These are phyloP conservation scores for Epichloe scottii DNA, from an alignment of 2,329 filamentous ascomycete species.

Conservation along the genomic window DNA sequence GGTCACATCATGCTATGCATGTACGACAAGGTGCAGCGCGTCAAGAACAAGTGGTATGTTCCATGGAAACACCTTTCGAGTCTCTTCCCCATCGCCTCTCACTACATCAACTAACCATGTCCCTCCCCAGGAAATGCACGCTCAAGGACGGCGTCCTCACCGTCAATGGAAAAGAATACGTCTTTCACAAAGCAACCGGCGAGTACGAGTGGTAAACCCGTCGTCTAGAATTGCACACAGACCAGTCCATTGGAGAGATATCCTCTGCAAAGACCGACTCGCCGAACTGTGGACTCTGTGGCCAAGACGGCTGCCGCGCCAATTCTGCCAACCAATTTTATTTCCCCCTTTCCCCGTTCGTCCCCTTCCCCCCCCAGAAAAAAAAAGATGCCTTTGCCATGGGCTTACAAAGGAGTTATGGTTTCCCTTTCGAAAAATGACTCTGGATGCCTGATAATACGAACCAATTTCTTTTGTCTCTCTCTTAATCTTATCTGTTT, in stretches of 20 bases:
- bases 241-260: too few relatives aligned
- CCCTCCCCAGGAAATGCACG: conserved; percentile 67
- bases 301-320: neutral
- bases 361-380: too few relatives aligned
- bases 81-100: conserved; percentile 6
- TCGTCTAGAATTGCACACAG: too few relatives aligned
- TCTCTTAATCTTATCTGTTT: too few relatives aligned
- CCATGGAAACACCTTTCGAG: neutral
- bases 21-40: conserved; percentile 96
- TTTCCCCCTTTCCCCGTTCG: too few relatives aligned
- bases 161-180: conserved; percentile 87
- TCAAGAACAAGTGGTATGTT: conserved; percentile 90
- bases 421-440: too few relatives aligned
- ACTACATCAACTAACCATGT: conserved; percentile 1
- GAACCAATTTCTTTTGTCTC: too few relatives aligned
- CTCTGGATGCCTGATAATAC: too few relatives aligned
- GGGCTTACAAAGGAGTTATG: too few relatives aligned
- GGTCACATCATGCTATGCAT: conserved; percentile 96
- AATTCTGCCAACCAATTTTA: neutral
- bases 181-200: conserved; percentile 94
- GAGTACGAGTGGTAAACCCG: conserved; percentile 84
- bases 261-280: neutral
- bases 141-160: conserved; percentile 94
- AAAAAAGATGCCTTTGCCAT: too few relatives aligned
- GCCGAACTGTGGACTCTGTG: too few relatives aligned